Conservation (phyloP, 2,329 filamentous ascomycete genomes). For the Neofusicoccum sp. region DNA sequence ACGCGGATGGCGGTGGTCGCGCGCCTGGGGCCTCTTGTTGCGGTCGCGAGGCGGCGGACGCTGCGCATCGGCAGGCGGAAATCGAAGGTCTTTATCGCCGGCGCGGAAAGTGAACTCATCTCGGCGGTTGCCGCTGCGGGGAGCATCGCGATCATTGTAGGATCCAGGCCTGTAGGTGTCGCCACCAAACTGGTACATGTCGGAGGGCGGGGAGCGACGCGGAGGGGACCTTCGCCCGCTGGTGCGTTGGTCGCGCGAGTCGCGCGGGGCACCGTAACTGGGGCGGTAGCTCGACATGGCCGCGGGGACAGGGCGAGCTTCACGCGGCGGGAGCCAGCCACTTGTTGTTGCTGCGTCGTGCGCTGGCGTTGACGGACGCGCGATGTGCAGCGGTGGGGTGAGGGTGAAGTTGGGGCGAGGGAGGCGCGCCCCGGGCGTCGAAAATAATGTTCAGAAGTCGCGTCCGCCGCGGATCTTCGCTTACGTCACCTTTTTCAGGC, state of each 20-base stretch:
- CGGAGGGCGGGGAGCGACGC: slow-evolving; percentile 7
- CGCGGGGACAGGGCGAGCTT: neutral
- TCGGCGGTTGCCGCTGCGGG: slow-evolving; percentile 23
- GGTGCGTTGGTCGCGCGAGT: slow-evolving; percentile 14
- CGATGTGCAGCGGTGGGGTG: neutral
- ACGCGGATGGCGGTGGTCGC: slow-evolving; percentile 1
- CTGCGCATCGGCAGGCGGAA: slow-evolving; percentile 31
- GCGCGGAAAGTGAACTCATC: slow-evolving; percentile 40
- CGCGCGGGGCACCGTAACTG: slow-evolving; percentile 12
- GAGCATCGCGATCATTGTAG: slow-evolving; percentile 24
- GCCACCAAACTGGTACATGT: slow-evolving; percentile 21
- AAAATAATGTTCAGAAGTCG: slow-evolving; percentile 21
- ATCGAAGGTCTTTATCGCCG: slow-evolving; percentile 32
- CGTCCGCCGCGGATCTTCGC: slow-evolving; percentile 15
- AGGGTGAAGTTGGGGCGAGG: neutral
- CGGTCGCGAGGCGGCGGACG: neutral
- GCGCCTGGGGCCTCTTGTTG: slow-evolving; percentile 6
- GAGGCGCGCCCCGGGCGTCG: neutral
- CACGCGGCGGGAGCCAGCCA: neutral
- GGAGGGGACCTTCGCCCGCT: slow-evolving; percentile 17
- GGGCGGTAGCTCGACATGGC: slow-evolving; percentile 22
- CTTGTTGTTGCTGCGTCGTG: neutral
- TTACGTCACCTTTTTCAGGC: slow-evolving; percentile 17
- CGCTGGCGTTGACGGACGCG: neutral
- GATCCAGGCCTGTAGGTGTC: slow-evolving; percentile 33